phyloP scores from a whole-genome alignment of 495 filamentous ascomycete species.

The Talaromyces stipitatus region DNA sequence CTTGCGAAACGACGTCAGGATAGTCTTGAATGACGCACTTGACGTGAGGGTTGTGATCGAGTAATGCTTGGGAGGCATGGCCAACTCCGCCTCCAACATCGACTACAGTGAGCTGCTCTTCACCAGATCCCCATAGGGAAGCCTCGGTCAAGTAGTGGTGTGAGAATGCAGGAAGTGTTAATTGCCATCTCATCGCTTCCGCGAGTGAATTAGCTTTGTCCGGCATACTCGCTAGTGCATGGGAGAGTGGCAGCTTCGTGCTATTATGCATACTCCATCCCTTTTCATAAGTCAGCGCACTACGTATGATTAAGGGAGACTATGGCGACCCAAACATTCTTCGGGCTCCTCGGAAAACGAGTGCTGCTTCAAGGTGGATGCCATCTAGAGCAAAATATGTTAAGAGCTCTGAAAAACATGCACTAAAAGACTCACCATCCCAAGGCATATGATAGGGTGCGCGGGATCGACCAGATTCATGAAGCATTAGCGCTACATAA shows the following conservation, averaged over 20 bases:
- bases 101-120: constrained; percentile 39
- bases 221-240: constrained; percentile 12
- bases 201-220: constrained; percentile 10
- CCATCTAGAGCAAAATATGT: too few relatives aligned
- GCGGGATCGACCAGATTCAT: constrained; percentile 10
- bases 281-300: constrained; percentile 5
- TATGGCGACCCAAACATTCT: too few relatives aligned
- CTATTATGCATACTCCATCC: constrained; percentile 12
- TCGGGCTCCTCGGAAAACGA: too few relatives aligned
- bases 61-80: constrained; percentile 39
- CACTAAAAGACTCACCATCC: too few relatives aligned
- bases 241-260: constrained; percentile 8
- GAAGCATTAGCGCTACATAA: constrained; percentile 8
- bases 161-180: constrained; percentile 43
- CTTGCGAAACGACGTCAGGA: constrained; percentile 34
- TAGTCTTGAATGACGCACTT: constrained; percentile 53
- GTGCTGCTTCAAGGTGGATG: too few relatives aligned
- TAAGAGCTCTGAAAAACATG: too few relatives aligned
- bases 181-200: constrained; percentile 35
- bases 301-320: too few relatives aligned
- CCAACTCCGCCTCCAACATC: constrained; percentile 50
- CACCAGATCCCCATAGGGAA: constrained; percentile 36
- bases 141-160: constrained; percentile 32
- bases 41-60: constrained; percentile 23
- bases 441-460: too few relatives aligned